phyloP scores from a whole-genome alignment of 139 green algal species.

The Chlamydomonas urium region DNA sequence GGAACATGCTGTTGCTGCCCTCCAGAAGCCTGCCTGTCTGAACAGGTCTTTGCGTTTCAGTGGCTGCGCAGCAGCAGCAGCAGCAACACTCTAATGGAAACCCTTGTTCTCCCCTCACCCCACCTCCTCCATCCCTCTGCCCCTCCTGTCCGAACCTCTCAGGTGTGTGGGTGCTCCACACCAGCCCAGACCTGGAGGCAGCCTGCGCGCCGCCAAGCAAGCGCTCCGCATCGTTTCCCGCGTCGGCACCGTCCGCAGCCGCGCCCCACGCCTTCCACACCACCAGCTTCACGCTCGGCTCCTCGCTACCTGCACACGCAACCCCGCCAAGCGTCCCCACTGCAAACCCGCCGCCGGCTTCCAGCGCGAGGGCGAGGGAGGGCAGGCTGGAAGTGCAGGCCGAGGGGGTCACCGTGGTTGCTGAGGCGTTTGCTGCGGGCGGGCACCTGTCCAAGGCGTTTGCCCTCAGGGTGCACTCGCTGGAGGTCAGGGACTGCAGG shows the following conservation, averaged over 20 bases:
- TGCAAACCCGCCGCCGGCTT: no score
- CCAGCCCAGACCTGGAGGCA: background rate
- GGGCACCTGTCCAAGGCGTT: background rate
- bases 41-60: background rate
- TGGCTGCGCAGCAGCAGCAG: background rate
- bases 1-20: background rate
- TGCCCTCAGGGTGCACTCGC: background rate
- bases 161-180: background rate
- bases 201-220: background rate
- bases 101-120: no score
- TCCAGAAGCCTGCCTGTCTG: background rate
- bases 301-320: no score
- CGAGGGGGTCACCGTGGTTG: constrained; percentile 7
- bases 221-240: background rate
- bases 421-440: constrained; percentile 3
- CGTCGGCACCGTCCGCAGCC: no score
- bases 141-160: background rate
- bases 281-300: no score
- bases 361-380: no score
- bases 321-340: no score
- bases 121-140: no score
- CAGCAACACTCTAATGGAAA: no score
- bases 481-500: constrained; percentile 21
- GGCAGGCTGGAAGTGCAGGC: no score
- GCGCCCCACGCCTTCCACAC: no score